Percentiles rank a stretch among this genome's conserved stretches.
Evolutionary conservation across 192 early-diverging fungal genomes (phyloP).

Genomic region (Spinellus fusiger): DNA sequence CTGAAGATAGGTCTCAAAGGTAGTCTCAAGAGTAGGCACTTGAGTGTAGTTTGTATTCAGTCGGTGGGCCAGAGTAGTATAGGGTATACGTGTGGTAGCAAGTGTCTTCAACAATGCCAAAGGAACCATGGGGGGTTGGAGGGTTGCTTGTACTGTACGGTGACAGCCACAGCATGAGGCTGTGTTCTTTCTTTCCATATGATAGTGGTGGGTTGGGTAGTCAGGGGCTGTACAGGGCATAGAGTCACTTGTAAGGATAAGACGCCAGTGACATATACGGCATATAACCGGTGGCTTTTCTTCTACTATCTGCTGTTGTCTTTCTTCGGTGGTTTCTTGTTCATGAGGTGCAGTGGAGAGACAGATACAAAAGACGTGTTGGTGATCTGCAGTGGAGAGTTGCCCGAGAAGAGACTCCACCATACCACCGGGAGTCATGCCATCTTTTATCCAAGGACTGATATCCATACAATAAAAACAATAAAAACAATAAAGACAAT

Average conservation of each 20-base stretch:
- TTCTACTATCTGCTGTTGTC: too few species aligned
- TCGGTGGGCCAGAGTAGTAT: conserved; percentile 7
- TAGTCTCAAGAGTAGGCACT: conserved; percentile 20
- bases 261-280: neutral
- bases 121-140: conserved; percentile 6
- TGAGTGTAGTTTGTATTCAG: too few species aligned
- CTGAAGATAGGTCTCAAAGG: conserved; percentile 2
- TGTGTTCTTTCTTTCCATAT: neutral
- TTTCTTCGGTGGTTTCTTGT: too few species aligned
- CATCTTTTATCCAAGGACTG: too few species aligned
- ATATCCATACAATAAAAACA: too few species aligned
- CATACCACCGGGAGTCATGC: too few species aligned
- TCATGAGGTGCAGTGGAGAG: too few species aligned
- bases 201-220: conserved; percentile 24
- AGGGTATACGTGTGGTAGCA: conserved; percentile 7
- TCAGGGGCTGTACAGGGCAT: neutral
- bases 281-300: too few species aligned
- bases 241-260: neutral
- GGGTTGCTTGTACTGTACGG: neutral
- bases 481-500: too few species aligned
- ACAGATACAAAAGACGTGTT: too few species aligned
- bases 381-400: too few species aligned
- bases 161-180: conserved; percentile 23
- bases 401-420: too few species aligned
- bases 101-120: conserved; percentile 4